Base-by-base conservation (phyloP, 805 yeast genomes). In the Candida anglica region DNA sequence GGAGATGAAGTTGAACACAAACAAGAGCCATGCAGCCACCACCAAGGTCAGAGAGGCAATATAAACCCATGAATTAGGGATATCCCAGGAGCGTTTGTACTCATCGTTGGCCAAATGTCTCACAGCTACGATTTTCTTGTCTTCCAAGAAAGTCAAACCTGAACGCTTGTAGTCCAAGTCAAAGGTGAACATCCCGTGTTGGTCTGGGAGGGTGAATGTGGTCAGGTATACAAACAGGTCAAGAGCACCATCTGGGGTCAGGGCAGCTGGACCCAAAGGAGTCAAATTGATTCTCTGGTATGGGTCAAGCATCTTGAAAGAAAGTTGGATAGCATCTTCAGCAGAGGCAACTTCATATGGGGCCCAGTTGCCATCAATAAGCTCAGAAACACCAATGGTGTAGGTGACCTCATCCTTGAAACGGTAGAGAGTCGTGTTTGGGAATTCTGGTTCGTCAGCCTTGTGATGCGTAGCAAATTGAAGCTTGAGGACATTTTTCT, bases 91-190 rank as follows among this genome's bases (percentile, higher is more conserved):
- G 60, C 98, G 77, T 41, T 82, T 80, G 67, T 79, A 93, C 66
- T 94, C 98, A 56, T 93, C 95, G 58, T 89, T 91, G 39, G 98
- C 97, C 50, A 86, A 73, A 59, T 93, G 98, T 58, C 98, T 79
- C 30, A 93, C 80, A 2, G 98, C 79, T 34, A 87, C 86, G 14
- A 83, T 79, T 35, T 72, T 71, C 41, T 74, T 71, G 47, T 81
- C 86, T 18, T 68, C 68, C 34, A 91, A 55, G 58, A 69, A 88
- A 16, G 85, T 69, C 47, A 71, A 69, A 5, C 98, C 98, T 10
- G 75, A 67, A 53, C 95, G 79, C 56, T 75, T 75, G 66, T 89
- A 89, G 48, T 84, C 82, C 29, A 84, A 70, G 41, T 72, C 71
- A 56, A 86, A 88, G 2, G 96, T 85, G 65, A 88, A 93, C 75